These are phyloP conservation scores for Casuarina cunninghamiana DNA, from an alignment of 306 rosid genomes.

Conservation along the genomic window DNA sequence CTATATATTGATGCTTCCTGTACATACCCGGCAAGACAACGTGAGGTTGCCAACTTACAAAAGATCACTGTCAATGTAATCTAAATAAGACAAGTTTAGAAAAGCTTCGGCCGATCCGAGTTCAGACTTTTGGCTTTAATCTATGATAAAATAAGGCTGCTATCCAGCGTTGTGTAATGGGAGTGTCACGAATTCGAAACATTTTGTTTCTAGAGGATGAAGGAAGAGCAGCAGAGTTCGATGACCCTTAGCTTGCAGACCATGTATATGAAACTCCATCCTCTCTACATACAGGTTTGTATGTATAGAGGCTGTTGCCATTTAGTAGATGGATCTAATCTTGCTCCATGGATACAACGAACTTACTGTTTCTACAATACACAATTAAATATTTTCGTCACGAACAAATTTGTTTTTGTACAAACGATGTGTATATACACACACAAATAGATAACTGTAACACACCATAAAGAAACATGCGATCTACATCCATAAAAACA, in stretches of 20 bases:
- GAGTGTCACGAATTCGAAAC: too few relatives aligned
- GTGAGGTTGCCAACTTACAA: too few relatives aligned
- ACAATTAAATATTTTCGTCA: neutral
- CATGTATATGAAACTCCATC: neutral
- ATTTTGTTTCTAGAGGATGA: too few relatives aligned
- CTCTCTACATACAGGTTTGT: neutral
- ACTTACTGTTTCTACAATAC: neutral
- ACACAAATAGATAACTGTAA: conserved; percentile 37
- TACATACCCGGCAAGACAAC: too few relatives aligned
- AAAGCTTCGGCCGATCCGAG: too few relatives aligned
- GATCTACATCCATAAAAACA: conserved; percentile 25
- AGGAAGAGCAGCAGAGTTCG: neutral
- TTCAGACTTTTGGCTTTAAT: too few relatives aligned
- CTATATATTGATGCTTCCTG: too few relatives aligned
- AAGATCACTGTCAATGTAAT: too few relatives aligned
- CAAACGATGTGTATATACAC: conserved; percentile 28
- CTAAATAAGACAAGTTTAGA: too few relatives aligned
- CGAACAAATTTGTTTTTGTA: conserved; percentile 7
- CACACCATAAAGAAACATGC: conserved; percentile 30
- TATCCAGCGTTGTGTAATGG: too few relatives aligned
- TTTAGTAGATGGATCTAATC: neutral
- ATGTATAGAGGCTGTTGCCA: neutral
- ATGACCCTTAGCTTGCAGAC: neutral
- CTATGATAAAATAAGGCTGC: too few relatives aligned
- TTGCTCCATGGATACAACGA: neutral